Evolutionary conservation across 257 asterid genomes (phyloP).

Genomic region (Solanum ossicruentum): DNA sequence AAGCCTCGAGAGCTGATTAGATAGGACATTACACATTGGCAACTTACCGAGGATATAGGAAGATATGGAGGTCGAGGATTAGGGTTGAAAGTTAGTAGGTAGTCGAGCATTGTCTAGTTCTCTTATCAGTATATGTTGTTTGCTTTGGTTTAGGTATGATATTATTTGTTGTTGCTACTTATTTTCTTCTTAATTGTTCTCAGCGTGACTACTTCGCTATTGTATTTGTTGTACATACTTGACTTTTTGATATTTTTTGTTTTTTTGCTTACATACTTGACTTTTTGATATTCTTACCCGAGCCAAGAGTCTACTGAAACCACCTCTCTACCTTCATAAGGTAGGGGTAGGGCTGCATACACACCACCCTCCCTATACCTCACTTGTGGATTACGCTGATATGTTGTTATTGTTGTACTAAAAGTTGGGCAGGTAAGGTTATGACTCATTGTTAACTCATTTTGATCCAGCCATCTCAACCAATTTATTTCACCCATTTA

Average conservation of each 20-base stretch:
- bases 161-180: background rate
- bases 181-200: background rate
- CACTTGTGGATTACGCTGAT: background rate
- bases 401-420: background rate
- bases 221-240: background rate
- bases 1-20: background rate
- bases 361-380: background rate
- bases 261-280: background rate
- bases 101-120: background rate
- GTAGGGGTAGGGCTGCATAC: background rate
- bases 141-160: background rate
- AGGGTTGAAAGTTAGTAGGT: background rate
- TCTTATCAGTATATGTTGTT: background rate
- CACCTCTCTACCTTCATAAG: background rate
- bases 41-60: background rate
- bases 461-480: background rate
- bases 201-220: background rate
- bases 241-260: background rate
- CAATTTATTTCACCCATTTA: background rate
- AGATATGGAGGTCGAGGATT: background rate
- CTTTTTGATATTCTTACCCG: background rate
- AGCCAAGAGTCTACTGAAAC: fast-evolving
- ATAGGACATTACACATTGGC: background rate
- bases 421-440: background rate
- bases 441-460: background rate